Evolutionary conservation across 2,329 filamentous ascomycete species (phyloP).

Genomic region (Penicillium sp.): DNA sequence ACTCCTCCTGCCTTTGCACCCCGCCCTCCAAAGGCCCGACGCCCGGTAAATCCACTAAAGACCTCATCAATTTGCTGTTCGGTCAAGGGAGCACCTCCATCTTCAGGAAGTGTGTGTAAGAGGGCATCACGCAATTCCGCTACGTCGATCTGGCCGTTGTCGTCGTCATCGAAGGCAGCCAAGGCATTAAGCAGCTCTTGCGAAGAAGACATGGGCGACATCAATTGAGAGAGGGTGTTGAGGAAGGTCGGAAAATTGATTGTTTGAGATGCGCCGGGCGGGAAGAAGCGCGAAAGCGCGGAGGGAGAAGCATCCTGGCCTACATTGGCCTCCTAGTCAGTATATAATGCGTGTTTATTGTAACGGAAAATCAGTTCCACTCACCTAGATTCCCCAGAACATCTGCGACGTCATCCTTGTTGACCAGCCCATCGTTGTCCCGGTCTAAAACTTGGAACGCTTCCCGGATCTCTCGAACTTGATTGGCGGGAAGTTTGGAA

Average conservation of each 20-base stretch:
- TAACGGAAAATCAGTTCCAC: slow-evolving; percentile 3
- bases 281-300: slow-evolving; percentile 81
- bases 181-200: slow-evolving; percentile 86
- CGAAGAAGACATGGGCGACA: slow-evolving; percentile 73
- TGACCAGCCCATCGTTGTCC: slow-evolving; percentile 81
- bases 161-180: slow-evolving; percentile 92
- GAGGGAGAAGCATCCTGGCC: slow-evolving; percentile 72
- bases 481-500: slow-evolving; percentile 68
- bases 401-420: slow-evolving; percentile 78
- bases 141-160: slow-evolving; percentile 89
- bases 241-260: slow-evolving; percentile 85
- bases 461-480: slow-evolving; percentile 85
- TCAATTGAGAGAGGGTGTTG: slow-evolving; percentile 72
- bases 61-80: slow-evolving; percentile 80
- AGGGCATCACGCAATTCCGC: slow-evolving; percentile 80
- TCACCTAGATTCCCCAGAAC: slow-evolving; percentile 83
- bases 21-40: slow-evolving; percentile 73
- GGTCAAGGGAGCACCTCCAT: slow-evolving; percentile 64
- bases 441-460: slow-evolving; percentile 92
- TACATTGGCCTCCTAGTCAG: slow-evolving; percentile 33
- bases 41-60: slow-evolving; percentile 81
- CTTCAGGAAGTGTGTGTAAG: slow-evolving; percentile 76
- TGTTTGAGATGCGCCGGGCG: slow-evolving; percentile 67
- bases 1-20: slow-evolving; percentile 50
- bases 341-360: not conserved